phyloP scores from a whole-genome alignment of 2,329 filamentous ascomycete genomes.

The Aspergillus ustus region DNA sequence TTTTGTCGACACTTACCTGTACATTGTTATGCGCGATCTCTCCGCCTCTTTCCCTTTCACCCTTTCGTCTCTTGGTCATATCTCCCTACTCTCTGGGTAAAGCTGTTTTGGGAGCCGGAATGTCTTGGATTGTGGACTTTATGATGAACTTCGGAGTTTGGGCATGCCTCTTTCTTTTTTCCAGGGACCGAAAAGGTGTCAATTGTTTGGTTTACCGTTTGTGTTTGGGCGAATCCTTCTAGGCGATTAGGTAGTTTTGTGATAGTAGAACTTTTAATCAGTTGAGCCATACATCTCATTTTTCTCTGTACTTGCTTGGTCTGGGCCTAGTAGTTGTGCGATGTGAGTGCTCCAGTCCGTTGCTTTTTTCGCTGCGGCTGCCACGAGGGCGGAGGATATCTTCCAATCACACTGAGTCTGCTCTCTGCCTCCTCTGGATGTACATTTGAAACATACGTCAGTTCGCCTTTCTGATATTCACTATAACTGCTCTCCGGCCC shows the following conservation, averaged over 20 bases:
- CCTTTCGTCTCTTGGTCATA: neutral
- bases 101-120: slow-evolving; percentile 5
- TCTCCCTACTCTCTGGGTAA: slow-evolving; percentile 7
- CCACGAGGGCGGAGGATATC: slow-evolving; percentile 8
- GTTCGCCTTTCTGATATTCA: no score
- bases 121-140: slow-evolving; percentile 9
- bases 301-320: neutral
- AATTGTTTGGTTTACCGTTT: slow-evolving; percentile 15
- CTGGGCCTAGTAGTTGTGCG: neutral
- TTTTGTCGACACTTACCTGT: slow-evolving; percentile 12
- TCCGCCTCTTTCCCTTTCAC: neutral
- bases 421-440: neutral
- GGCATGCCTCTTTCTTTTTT: slow-evolving; percentile 9
- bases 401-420: neutral
- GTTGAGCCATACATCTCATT: neutral
- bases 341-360: neutral
- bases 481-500: no score
- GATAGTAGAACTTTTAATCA: slow-evolving; percentile 11
- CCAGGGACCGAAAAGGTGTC: slow-evolving; percentile 21
- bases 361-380: neutral
- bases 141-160: slow-evolving; percentile 15
- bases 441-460: no score
- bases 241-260: slow-evolving; percentile 20
- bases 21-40: slow-evolving; percentile 17
- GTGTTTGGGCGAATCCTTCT: slow-evolving; percentile 19